Base-by-base conservation (phyloP, 2,329 filamentous ascomycete species). In the Aspergillus udagawae region DNA sequence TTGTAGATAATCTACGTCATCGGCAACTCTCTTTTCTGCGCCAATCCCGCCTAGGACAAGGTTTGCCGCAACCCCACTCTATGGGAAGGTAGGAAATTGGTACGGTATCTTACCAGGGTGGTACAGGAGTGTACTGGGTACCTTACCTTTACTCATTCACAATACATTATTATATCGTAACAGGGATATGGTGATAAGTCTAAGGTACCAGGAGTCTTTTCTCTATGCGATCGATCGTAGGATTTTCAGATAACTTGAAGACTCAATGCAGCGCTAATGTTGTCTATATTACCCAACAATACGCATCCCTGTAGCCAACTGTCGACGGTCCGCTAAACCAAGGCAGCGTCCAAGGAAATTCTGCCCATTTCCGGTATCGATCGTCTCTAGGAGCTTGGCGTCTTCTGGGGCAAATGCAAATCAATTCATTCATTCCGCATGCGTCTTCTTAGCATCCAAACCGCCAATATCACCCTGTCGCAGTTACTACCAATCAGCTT, bases 391-490 rank as follows among this genome's bases (percentile, higher is more conserved):
- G 32, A 17, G 2, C 32, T 38, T 38, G 32, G 32, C 32, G 14
- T 17, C 32, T 38, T 14, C 32, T 38, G 32, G 32, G 32, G 12
- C 29, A 32, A 32, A 32, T 32, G 29, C 32, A 38, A 45, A 45
- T 45, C 8, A 23, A 23, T 14, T 2, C 10, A 50, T 38, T 41
- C 49, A 48, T 52, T 52, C 54, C 42, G 54, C 54, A 56, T 41
- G 49, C 54, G 49, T 56, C 49, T 20, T 47, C 6, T 23, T 20
- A 23, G 21, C 42, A 20, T 23, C 14, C 32, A 35, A 32, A 35
- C 14, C 32, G 12, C 32, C 32, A 35, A 14, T 35, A 6, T 38
- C 14, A 38, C 14, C 14, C n/a, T 38, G 32, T 17, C 14, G 28
- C 32, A 3, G 5, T 7, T 17, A 17, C 32, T 38, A 49, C 32